A percentile compares a stretch with the other conserved stretches of the same genome.
Conservation (phyloP, 2,329 filamentous ascomycete species). For the Fragosphaeria purpurea region DNA sequence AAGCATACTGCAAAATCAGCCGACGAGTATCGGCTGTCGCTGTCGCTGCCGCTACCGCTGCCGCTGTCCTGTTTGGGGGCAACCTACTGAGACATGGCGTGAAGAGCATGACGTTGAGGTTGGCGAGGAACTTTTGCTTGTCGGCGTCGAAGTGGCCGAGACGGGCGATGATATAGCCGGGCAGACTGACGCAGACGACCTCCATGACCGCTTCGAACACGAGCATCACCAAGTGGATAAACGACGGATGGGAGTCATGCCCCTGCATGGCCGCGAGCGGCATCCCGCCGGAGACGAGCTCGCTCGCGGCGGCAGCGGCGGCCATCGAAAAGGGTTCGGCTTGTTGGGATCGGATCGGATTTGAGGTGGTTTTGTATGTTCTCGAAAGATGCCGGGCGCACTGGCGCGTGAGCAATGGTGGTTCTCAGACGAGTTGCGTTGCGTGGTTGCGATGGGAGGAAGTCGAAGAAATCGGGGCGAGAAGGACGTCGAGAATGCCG, state of each 20-base stretch:
- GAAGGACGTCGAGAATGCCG: too few species aligned
- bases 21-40: too few species aligned
- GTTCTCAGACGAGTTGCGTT: too few species aligned
- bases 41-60: too few species aligned
- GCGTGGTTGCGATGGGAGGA: too few species aligned
- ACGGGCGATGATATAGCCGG: constrained; percentile 84
- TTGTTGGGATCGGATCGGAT: too few species aligned
- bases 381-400: too few species aligned
- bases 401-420: too few species aligned
- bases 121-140: constrained; percentile 92
- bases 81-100: constrained; percentile 86
- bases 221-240: constrained; percentile 62
- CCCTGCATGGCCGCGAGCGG: constrained; percentile 29
- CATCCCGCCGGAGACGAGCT: constrained; percentile 5
- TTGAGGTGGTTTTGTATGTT: too few species aligned
- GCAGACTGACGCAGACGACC: constrained; percentile 88
- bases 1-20: background rate
- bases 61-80: background rate
- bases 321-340: too few species aligned
- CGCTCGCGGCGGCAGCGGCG: constrained; percentile 1
- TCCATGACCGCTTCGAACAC: constrained; percentile 94
- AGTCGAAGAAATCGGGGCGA: too few species aligned
- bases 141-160: constrained; percentile 91
- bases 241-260: constrained; percentile 51
- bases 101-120: constrained; percentile 92